A percentile compares a stretch with the other conserved stretches of the same genome.
Evolutionary conservation across 176 grass and related monocot genomes (phyloP).

Genomic region (Raddia distichophylla): DNA sequence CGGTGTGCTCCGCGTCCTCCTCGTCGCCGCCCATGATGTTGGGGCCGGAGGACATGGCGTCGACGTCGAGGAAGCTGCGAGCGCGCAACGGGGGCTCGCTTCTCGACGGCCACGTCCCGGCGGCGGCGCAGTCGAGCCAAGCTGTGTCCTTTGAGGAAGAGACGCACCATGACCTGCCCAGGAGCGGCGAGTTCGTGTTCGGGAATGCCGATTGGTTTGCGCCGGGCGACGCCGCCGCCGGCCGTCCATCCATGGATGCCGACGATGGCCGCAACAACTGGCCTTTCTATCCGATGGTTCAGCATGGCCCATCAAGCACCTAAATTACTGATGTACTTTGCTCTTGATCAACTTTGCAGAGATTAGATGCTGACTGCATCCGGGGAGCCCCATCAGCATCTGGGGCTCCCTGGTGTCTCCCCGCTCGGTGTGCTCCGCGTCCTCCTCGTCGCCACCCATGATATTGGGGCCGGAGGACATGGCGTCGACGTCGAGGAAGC

Average conservation of each 20-base stretch:
- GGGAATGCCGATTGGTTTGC: constrained; percentile 29
- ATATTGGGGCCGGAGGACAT: constrained; percentile 29
- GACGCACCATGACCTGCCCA: background rate
- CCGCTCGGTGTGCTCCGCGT: constrained; percentile 44
- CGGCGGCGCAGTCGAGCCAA: background rate
- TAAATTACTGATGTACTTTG: background rate
- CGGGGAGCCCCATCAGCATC: no score
- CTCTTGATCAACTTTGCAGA: background rate
- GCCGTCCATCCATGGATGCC: background rate
- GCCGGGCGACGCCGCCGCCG: background rate
- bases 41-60: constrained; percentile 25
- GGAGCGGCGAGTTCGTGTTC: constrained; percentile 51
- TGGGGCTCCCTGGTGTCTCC: constrained; percentile 49
- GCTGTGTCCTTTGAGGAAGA: background rate
- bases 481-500: background rate
- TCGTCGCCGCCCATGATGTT: constrained; percentile 39
- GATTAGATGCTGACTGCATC: no score
- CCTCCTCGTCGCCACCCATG: constrained; percentile 44
- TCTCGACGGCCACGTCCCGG: constrained; percentile 42
- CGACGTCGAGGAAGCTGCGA: background rate
- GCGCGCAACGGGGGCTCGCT: constrained; percentile 41
- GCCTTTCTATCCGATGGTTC: constrained; percentile 43
- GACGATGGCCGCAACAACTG: constrained; percentile 37
- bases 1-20: constrained; percentile 48
- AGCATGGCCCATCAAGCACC: background rate